These are phyloP conservation scores for Lolium perenne DNA, from an alignment of 176 grass and related monocot genomes.

Conservation along the genomic window DNA sequence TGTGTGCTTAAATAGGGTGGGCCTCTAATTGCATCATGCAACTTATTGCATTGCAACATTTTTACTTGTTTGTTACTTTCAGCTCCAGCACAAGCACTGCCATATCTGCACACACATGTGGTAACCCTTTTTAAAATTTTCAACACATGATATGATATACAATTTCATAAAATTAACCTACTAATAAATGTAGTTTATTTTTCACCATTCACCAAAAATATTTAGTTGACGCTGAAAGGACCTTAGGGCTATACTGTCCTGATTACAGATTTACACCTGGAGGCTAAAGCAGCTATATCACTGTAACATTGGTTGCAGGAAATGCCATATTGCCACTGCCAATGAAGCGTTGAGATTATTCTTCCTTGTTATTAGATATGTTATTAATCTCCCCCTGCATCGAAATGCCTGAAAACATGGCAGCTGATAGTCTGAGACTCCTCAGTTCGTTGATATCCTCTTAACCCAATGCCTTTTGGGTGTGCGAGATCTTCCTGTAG, in stretches of 20 bases:
- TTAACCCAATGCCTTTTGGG: not conserved
- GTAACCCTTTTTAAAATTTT: not conserved
- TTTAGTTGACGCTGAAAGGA: not conserved
- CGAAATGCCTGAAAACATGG: not conserved
- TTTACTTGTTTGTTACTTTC: conserved; percentile 10
- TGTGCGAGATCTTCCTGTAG: not conserved
- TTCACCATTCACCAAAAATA: not conserved
- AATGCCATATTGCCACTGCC: not conserved
- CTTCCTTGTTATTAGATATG: not conserved
- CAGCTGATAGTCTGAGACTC: not conserved
- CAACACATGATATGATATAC: not conserved
- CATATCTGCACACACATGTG: not conserved
- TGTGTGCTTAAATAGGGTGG: not conserved
- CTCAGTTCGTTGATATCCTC: not conserved
- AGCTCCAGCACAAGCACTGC: not conserved
- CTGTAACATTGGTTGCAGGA: not conserved
- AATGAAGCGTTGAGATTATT: not conserved
- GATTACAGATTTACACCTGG: not conserved
- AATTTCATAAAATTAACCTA: not conserved
- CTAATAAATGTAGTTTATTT: not conserved
- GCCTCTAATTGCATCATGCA: not conserved
- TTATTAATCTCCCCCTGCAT: conserved; percentile 26
- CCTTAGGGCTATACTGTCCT: not conserved
- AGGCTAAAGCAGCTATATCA: not conserved
- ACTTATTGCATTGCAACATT: conserved; percentile 7